Base-by-base conservation (phyloP, 495 filamentous ascomycete species). In the Stereocaulon alpinum region DNA sequence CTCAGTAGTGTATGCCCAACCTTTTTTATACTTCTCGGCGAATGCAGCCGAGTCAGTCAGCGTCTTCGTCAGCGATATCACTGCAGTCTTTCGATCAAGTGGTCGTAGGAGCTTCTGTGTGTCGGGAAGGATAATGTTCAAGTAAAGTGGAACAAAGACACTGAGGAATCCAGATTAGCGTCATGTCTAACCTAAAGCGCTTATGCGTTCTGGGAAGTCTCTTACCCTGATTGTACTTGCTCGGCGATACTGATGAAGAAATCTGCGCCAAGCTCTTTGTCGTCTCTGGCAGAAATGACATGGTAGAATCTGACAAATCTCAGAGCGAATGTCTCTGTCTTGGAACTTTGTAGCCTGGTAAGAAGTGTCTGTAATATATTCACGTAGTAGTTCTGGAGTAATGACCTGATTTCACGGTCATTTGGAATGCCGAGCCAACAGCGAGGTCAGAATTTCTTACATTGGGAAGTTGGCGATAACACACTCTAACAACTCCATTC, bases 271-370 rank as follows among this genome's bases (percentile, higher is more conserved):
- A 91, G 80, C 30, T 90, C 89, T 66, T 89, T 84, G 20, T 84
- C 78, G 43, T 83, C 79, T 43, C 80, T 81, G 12, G 89, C 85
- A 49, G 87, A 88, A 42, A 97, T 77, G 66, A 96, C 85, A 69
- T 96, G 91, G 71, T 89, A 97, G 75, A 97, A 88, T 40, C 89
- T 86, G 34, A 88, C 84, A 64, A 97, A 96, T 54, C 88, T 83
- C 32, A 85, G 71, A 43, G 87, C 84, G 69, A 93, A 85, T 34
- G 77, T 84, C 63, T 96, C 91, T 0, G 91, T 93, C 65, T 85
- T 85, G 49, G 78, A 79, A 62, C 74, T 76, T 56, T 95, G 87
- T 45, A 99, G 80, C 58, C 89, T 85, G 18, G 82, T 88, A 63
- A 96, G 83, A 63, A 99, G 80, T 32, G 95, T 79, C 43, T 83